Base-by-base conservation (phyloP, 306 rosid genomes). In the Lagenaria siceraria region DNA sequence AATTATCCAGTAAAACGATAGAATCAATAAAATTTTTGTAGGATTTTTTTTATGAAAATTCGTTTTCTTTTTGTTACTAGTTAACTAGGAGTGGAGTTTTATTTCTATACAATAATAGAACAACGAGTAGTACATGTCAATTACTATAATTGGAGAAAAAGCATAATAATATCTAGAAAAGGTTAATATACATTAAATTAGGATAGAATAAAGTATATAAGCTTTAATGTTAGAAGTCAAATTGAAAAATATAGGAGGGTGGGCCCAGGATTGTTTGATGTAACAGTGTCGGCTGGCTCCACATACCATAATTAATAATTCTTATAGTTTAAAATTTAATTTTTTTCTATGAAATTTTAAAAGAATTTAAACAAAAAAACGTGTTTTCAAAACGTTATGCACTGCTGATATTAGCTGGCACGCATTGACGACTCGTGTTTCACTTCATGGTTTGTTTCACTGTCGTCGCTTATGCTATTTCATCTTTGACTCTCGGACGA, bases 281-380 rank as follows among this genome's bases (percentile, higher is more conserved):
- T 25, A 69, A 71, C 17, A 71, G 76, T 71, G 76, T 71, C 76
- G 76, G 76, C 59, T 49, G 76, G 15, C 76, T 71, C 58, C 8
- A 48, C 8, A 48, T 48, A 3, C 59, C 76, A 48, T 48, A 71
- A 71, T 71, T 17, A 27, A 25, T 71, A 24, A 15, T 69, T 22
- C 1, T 7, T 31, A 61, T 31, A 61, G 21, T 61, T 14, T 61
- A 15, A 4, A 46, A 2, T 40, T 21, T 69, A 25, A 7, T 71
- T 48, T 21, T 24, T 46, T 21, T 66, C 1, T n/a, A 21, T 43
- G 14, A 42, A 24, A 2, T 36, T 9, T 14, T 6, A 24, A 7
- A 46, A 43, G 48, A 9, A 1, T 15, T 49, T 48, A 25, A 71
- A 49, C 15, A 49, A 46, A 72, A 69, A 48, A 72, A 72, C 76